Evolutionary conservation across 1,284 basidiomycete genomes (phyloP).

Genomic region (Malassezia globosa): DNA sequence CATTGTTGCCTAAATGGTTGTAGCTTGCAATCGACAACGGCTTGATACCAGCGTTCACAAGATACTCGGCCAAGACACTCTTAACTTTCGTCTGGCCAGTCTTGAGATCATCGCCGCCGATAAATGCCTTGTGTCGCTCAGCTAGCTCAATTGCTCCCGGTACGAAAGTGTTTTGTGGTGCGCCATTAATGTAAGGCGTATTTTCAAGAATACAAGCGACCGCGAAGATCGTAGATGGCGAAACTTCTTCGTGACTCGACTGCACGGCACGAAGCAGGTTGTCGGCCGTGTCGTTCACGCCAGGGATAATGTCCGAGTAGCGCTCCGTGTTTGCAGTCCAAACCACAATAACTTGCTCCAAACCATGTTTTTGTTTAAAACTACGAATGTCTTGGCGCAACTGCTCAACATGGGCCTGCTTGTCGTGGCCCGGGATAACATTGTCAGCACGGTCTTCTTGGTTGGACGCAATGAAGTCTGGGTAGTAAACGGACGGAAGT

Average conservation of each 20-base stretch:
- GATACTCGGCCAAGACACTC: slow-evolving; percentile 90
- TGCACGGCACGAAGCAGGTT: slow-evolving; percentile 74
- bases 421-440: slow-evolving; percentile 69
- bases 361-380: slow-evolving; percentile 72
- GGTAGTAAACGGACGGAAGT: slow-evolving; percentile 76
- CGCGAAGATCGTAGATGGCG: slow-evolving; percentile 89
- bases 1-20: slow-evolving; percentile 98
- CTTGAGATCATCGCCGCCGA: slow-evolving; percentile 97
- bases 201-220: slow-evolving; percentile 91
- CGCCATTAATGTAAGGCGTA: slow-evolving; percentile 90
- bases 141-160: slow-evolving; percentile 88
- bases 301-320: slow-evolving; percentile 84
- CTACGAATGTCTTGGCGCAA: slow-evolving; percentile 83
- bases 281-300: slow-evolving; percentile 89
- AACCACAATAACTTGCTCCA: slow-evolving; percentile 75
- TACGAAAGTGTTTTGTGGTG: slow-evolving; percentile 98
- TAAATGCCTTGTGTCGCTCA: slow-evolving; percentile 78
- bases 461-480: slow-evolving; percentile 73
- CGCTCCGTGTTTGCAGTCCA: slow-evolving; percentile 99
- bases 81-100: slow-evolving; percentile 53
- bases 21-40: slow-evolving; percentile 91
- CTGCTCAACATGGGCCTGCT: slow-evolving; percentile 81
- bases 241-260: slow-evolving; percentile 75
- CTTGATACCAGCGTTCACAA: slow-evolving; percentile 98
- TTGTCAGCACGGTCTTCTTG: slow-evolving; percentile 93